Conservation (phyloP, 306 rosid species). For the Medicago truncatula region MtrunA17r5.0-ANR NC_053042.1:24351501-24352000, state of each 20-base stretch:
- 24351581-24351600: no score
- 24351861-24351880: constrained; percentile 42
- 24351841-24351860: constrained; percentile 29
- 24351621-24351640: constrained; percentile 11
- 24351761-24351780: constrained; percentile 49
- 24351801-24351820: constrained; percentile 37
- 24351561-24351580: no score
- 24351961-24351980: constrained; percentile 47
- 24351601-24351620: neutral
- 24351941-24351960: constrained; percentile 45
- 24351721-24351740: constrained; percentile 19
- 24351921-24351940: constrained; percentile 50
- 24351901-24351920: constrained; percentile 14
- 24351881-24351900: constrained; percentile 27
- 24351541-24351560: no score
- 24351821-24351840: constrained; percentile 41
- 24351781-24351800: constrained; percentile 48
- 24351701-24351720: constrained; percentile 27
- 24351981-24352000: constrained; percentile 21
- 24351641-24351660: neutral
- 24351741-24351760: constrained; percentile 44
- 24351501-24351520: no score
- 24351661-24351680: constrained; percentile 28
- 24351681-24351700: constrained; percentile 44
- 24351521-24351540: no score